Evolutionary conservation across 2,329 filamentous ascomycete species (phyloP).

Genomic region (Apiospora pterosperma): DNA sequence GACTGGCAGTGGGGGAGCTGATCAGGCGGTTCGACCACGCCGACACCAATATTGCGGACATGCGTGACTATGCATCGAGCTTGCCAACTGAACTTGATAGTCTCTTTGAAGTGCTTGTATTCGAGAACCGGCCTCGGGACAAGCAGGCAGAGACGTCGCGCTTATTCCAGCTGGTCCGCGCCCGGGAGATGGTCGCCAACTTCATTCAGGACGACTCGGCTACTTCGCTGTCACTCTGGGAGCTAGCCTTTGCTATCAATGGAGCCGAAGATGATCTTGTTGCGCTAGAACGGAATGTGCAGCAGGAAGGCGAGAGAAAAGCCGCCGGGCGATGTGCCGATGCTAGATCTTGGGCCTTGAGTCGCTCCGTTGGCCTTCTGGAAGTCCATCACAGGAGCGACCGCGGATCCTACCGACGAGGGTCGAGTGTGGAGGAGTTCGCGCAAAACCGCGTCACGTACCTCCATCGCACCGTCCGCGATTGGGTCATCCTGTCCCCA

Average conservation of each 20-base stretch:
- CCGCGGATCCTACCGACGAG: background rate
- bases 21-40: conserved; percentile 7
- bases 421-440: background rate
- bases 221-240: conserved; percentile 28
- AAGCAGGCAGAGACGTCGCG: conserved; percentile 19
- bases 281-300: conserved; percentile 12
- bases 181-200: conserved; percentile 27
- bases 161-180: conserved; percentile 27
- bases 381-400: conserved; percentile 16
- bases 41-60: background rate
- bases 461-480: conserved; percentile 31
- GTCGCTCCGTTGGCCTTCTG: conserved; percentile 23
- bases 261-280: conserved; percentile 15
- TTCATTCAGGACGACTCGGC: conserved; percentile 30
- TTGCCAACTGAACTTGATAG: conserved; percentile 25
- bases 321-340: conserved; percentile 15
- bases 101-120: conserved; percentile 28
- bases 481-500: conserved; percentile 25
- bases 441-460: conserved; percentile 24
- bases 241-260: conserved; percentile 26
- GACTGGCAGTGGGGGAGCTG: conserved; percentile 25
- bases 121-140: conserved; percentile 18
- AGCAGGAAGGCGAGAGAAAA: conserved; percentile 17
- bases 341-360: conserved; percentile 12
- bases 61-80: conserved; percentile 5